Evolutionary conservation across 176 grass and related monocot species (phyloP).

Genomic region (Echinochloa phyllopogon): DNA sequence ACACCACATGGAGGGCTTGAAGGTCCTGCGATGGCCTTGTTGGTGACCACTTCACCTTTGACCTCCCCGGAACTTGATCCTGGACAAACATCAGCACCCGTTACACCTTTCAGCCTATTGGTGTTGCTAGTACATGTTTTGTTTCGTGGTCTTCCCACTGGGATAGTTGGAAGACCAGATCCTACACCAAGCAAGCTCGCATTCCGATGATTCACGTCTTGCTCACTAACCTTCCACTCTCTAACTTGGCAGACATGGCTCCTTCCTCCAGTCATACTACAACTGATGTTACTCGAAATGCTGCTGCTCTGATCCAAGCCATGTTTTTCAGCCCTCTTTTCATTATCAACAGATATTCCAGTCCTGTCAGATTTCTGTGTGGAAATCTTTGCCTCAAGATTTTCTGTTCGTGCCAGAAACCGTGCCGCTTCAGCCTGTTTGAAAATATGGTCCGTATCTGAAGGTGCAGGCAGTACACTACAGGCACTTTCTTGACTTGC

Average conservation of each 20-base stretch:
- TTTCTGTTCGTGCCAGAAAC: conserved; percentile 33
- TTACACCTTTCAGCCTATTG: conserved; percentile 53
- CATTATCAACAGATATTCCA: conserved; percentile 34
- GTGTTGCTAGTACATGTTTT: conserved; percentile 36
- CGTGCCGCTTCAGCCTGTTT: conserved; percentile 50
- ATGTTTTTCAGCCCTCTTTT: conserved; percentile 37
- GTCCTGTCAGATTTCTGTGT: conserved; percentile 11
- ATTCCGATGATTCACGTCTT: conserved; percentile 17
- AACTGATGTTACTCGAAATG: conserved; percentile 22
- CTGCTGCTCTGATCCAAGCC: conserved; percentile 32
- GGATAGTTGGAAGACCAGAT: conserved; percentile 41
- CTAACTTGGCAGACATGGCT: conserved; percentile 20
- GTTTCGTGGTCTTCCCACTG: conserved; percentile 42
- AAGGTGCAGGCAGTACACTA: conserved; percentile 8
- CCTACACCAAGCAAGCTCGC: conserved; percentile 30
- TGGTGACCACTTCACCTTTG: conserved; percentile 47
- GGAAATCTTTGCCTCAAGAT: conserved; percentile 17
- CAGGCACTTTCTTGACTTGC: conserved; percentile 33
- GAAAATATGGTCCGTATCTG: conserved; percentile 33
- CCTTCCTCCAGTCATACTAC: conserved; percentile 31
- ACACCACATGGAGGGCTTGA: conserved; percentile 40
- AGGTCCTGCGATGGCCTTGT: conserved; percentile 17
- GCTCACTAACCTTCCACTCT: conserved; percentile 27
- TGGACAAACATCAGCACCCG: conserved; percentile 42
- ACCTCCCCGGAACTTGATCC: conserved; percentile 30